Conservation (phyloP, 164 flowering plant species). For the Stephania yunnanensis region DNA sequence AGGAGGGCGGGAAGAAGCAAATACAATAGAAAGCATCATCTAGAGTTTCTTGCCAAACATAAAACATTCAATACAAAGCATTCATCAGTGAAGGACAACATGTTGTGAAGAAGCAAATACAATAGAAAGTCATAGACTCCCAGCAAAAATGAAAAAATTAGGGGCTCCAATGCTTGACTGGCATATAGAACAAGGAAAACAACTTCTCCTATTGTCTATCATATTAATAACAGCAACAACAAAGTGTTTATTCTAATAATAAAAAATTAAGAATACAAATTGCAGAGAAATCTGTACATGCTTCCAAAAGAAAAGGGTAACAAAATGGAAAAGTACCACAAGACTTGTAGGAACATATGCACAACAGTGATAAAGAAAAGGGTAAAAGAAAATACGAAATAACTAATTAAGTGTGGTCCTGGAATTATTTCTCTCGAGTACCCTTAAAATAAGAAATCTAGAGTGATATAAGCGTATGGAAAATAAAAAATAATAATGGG, state of each 20-base stretch:
- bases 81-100: not conserved
- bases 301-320: not conserved
- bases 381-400: not conserved
- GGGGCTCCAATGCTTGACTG: not conserved
- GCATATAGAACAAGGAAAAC: not conserved
- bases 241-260: not conserved
- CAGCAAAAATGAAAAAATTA: not conserved
- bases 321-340: not conserved
- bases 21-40: not conserved
- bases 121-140: not conserved
- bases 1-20: not conserved
- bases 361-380: not conserved
- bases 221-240: no score
- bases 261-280: not conserved
- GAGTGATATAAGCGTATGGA: conserved; percentile 1
- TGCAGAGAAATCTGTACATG: not conserved
- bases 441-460: not conserved
- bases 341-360: not conserved
- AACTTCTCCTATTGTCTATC: no score
- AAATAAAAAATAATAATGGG: conserved; percentile 1
- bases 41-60: no score
- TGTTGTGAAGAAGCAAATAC: not conserved
- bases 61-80: no score
- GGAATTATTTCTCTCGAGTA: not conserved
- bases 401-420: not conserved